These are phyloP conservation scores for Monoraphidium neglectum DNA, from an alignment of 139 green algal species.

Conservation along the genomic window DNA sequence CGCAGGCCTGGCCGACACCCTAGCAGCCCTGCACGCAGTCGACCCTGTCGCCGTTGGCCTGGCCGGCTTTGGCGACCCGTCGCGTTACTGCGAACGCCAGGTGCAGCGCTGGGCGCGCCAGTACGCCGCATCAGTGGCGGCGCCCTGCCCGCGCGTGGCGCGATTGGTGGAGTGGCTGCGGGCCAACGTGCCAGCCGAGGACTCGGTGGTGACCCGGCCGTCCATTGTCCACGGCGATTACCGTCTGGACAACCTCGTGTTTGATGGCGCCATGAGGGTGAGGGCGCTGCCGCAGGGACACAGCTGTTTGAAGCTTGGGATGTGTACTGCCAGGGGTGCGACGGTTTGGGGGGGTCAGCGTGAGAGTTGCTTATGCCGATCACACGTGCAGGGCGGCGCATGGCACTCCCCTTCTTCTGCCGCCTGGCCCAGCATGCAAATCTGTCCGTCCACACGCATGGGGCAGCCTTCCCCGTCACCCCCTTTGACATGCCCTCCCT, in stretches of 20 bases:
- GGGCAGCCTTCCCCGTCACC: neutral
- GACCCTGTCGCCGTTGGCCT: constrained; percentile 48
- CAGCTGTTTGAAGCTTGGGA: too few species aligned
- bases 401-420: too few species aligned
- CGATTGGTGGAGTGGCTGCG: constrained; percentile 76
- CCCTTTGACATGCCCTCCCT: neutral
- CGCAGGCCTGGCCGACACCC: constrained; percentile 54
- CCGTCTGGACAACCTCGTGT: constrained; percentile 96
- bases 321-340: too few species aligned
- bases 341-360: too few species aligned
- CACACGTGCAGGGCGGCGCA: too few species aligned
- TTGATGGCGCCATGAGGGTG: constrained; percentile 30
- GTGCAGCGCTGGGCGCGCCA: constrained; percentile 77
- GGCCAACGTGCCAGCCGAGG: constrained; percentile 65
- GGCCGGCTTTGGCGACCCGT: constrained; percentile 61
- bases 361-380: too few species aligned
- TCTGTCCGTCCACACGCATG: neutral
- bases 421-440: too few species aligned
- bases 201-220: constrained; percentile 37
- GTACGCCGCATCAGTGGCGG: constrained; percentile 59
- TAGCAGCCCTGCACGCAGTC: constrained; percentile 87
- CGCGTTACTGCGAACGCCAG: constrained; percentile 66
- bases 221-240: constrained; percentile 90
- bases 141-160: constrained; percentile 56
- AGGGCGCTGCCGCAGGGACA: too few species aligned